These are phyloP conservation scores for Sclerotinia nivalis DNA, from an alignment of 2,329 filamentous ascomycete species.

Conservation along the genomic window DNA sequence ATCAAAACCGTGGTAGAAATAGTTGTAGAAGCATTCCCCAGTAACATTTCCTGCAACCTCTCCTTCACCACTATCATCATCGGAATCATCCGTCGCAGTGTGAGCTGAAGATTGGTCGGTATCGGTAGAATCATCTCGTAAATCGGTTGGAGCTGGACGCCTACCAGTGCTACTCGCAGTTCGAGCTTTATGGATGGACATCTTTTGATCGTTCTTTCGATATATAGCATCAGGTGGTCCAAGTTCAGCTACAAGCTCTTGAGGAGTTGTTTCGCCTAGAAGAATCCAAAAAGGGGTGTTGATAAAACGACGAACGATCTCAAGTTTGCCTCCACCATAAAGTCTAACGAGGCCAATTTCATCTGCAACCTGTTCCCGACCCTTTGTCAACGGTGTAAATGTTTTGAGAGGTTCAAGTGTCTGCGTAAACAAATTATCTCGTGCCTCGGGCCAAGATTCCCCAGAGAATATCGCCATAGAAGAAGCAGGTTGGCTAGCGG, in stretches of 20 bases:
- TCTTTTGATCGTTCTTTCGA: slow-evolving; percentile 82
- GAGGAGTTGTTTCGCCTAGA: slow-evolving; percentile 84
- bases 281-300: slow-evolving; percentile 67
- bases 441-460: slow-evolving; percentile 83
- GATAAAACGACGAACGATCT: slow-evolving; percentile 72
- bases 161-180: slow-evolving; percentile 53
- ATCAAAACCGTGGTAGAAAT: slow-evolving; percentile 94
- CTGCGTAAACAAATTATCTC: slow-evolving; percentile 74
- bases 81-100: slow-evolving; percentile 68
- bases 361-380: slow-evolving; percentile 78
- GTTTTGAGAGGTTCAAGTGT: slow-evolving; percentile 72
- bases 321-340: slow-evolving; percentile 74
- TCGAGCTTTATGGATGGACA: slow-evolving; percentile 77
- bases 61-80: slow-evolving; percentile 63
- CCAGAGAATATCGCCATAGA: slow-evolving; percentile 92
- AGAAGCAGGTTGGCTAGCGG: slow-evolving; percentile 71
- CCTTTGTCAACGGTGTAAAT: slow-evolving; percentile 66
- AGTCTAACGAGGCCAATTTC: slow-evolving; percentile 82
- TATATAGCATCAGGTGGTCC: slow-evolving; percentile 94
- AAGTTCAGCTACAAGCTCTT: slow-evolving; percentile 86
- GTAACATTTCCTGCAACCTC: slow-evolving; percentile 56
- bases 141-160: slow-evolving; percentile 46
- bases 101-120: slow-evolving; percentile 75
- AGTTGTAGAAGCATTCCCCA: slow-evolving; percentile 91
- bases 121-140: slow-evolving; percentile 61